A percentile compares a stretch with the other conserved stretches of the same genome.
These are phyloP conservation scores for Biscutella laevigata DNA, from an alignment of 441 rosid species.

Conservation along the genomic window DNA sequence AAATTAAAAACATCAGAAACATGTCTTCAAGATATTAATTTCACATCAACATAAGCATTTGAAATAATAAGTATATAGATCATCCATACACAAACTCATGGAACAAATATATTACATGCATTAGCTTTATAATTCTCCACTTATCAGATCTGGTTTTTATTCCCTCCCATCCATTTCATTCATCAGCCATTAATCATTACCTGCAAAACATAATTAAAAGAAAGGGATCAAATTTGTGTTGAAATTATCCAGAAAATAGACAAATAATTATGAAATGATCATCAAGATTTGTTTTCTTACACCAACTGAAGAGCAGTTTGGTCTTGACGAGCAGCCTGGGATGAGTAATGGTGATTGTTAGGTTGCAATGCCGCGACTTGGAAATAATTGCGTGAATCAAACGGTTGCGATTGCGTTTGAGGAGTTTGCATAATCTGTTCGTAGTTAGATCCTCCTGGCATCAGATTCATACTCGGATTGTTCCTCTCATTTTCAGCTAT, in stretches of 20 bases:
- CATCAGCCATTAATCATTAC: constrained; percentile 21
- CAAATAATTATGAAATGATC: not conserved
- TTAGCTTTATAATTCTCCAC: constrained; percentile 20
- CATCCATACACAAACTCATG: constrained; percentile 10
- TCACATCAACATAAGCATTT: constrained; percentile 14
- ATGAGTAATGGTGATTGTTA: constrained; percentile 41
- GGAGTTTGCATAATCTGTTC: constrained; percentile 35
- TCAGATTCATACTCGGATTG: constrained; percentile 50
- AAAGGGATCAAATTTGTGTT: not conserved
- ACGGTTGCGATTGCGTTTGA: constrained; percentile 50
- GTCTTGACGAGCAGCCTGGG: constrained; percentile 38
- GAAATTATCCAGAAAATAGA: not conserved
- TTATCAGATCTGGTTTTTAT: constrained; percentile 23
- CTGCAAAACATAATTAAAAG: constrained; percentile 10
- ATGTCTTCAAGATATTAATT: constrained; percentile 12
- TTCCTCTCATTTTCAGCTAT: constrained; percentile 76
- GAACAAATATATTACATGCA: constrained; percentile 19
- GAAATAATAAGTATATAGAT: constrained; percentile 9
- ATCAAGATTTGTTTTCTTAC: constrained; percentile 27
- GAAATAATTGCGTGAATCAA: constrained; percentile 64
- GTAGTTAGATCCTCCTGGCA: constrained; percentile 62
- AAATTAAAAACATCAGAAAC: constrained; percentile 8
- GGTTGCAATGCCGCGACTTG: constrained; percentile 78
- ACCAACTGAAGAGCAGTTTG: constrained; percentile 78
- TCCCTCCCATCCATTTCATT: constrained; percentile 9